Percentiles rank a stretch among this genome's conserved stretches.
Evolutionary conservation across 495 filamentous ascomycete genomes (phyloP).

Genomic region (Daldinia concentrica): DNA sequence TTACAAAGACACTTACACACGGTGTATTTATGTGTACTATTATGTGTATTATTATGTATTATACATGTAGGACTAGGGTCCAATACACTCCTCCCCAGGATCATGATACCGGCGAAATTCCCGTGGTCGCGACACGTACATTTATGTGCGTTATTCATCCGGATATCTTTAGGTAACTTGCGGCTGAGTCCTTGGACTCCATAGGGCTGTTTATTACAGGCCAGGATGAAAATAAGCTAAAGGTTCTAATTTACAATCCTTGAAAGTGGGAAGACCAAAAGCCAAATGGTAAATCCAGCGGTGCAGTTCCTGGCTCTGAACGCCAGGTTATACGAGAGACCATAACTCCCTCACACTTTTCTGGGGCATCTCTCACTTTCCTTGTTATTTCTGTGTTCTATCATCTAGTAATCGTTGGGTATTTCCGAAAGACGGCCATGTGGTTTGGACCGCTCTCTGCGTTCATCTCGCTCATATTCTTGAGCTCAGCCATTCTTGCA

Average conservation of each 20-base stretch:
- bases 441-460: conserved; percentile 21
- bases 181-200: background rate
- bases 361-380: background rate
- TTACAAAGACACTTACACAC: background rate
- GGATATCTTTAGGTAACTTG: background rate
- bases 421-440: conserved; percentile 19
- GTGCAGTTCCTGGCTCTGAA: background rate
- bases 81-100: background rate
- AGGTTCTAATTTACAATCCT: background rate
- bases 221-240: background rate
- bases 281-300: background rate
- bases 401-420: background rate
- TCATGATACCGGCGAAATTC: background rate
- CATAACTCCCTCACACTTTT: background rate
- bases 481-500: conserved; percentile 21
- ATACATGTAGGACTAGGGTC: background rate
- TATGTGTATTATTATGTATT: background rate
- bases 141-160: background rate
- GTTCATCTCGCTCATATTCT: conserved; percentile 23
- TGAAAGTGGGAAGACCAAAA: background rate
- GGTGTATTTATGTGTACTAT: background rate
- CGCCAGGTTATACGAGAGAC: background rate
- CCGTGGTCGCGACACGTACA: background rate
- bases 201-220: background rate
- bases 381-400: background rate